A percentile compares a stretch with the other conserved stretches of the same genome.
Evolutionary conservation across 1,139 yeast species (phyloP).

Genomic region (Kurtzmaniella quercitrusa): DNA sequence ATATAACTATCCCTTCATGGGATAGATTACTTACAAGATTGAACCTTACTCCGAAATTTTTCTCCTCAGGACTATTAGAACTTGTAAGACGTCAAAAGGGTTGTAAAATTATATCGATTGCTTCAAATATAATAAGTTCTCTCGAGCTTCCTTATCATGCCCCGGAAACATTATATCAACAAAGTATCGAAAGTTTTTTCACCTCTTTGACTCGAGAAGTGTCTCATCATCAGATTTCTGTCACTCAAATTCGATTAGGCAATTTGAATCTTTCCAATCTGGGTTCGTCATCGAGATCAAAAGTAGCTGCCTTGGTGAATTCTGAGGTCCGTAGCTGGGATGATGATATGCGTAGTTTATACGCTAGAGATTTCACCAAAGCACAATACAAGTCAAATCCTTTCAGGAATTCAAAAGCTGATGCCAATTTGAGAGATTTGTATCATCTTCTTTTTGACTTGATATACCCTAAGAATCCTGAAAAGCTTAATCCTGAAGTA

Average conservation of each 20-base stretch:
- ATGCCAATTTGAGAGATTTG: slow-evolving; percentile 36
- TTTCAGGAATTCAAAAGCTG: slow-evolving; percentile 26
- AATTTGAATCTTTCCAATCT: slow-evolving; percentile 38
- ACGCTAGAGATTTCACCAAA: slow-evolving; percentile 31
- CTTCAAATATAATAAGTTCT: slow-evolving; percentile 41
- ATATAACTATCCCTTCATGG: slow-evolving; percentile 53
- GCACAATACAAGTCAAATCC: slow-evolving; percentile 33
- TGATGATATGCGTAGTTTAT: slow-evolving; percentile 32
- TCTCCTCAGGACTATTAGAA: slow-evolving; percentile 54
- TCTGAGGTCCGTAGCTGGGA: slow-evolving; percentile 42
- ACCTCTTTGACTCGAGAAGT: slow-evolving; percentile 39
- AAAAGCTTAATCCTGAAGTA: slow-evolving; percentile 23
- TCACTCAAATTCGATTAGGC: slow-evolving; percentile 46
- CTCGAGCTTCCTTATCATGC: slow-evolving; percentile 47
- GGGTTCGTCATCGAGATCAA: slow-evolving; percentile 9
- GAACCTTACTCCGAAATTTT: slow-evolving; percentile 44
- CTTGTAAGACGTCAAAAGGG: slow-evolving; percentile 47
- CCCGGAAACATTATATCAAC: slow-evolving; percentile 42
- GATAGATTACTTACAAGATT: slow-evolving; percentile 42
- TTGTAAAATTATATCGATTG: slow-evolving; percentile 40
- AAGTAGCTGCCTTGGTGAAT: slow-evolving; percentile 28
- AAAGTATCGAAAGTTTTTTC: slow-evolving; percentile 32
- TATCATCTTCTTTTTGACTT: slow-evolving; percentile 55
- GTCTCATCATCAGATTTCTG: slow-evolving; percentile 35
- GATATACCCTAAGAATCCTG: slow-evolving; percentile 25